Conservation (phyloP, 306 rosid genomes). For the Lablab purpureus region DNA sequence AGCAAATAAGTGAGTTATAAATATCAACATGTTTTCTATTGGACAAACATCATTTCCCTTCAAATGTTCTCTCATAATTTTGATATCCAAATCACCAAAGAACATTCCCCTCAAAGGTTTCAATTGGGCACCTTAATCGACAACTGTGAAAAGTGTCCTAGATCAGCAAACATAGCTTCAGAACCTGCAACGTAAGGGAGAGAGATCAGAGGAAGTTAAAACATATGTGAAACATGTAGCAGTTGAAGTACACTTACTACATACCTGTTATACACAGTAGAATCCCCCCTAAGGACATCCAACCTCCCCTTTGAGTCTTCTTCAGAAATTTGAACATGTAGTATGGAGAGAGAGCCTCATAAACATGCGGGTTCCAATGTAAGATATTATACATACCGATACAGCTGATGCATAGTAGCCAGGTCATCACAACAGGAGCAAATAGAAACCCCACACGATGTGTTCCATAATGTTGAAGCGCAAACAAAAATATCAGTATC, state of each 20-base stretch:
- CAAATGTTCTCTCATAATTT: not conserved
- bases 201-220: slow-evolving; percentile 42
- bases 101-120: slow-evolving; percentile 1
- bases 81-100: not conserved
- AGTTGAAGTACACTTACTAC: slow-evolving; percentile 34
- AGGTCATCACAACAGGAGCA: slow-evolving; percentile 87
- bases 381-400: slow-evolving; percentile 85
- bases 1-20: not conserved
- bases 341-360: slow-evolving; percentile 90
- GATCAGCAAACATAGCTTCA: slow-evolving; percentile 98
- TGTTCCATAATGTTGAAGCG: slow-evolving; percentile 94
- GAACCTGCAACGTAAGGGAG: slow-evolving; percentile 66
- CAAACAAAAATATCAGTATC: slow-evolving; percentile 80
- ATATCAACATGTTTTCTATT: not conserved
- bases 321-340: slow-evolving; percentile 90
- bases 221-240: not conserved
- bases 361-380: slow-evolving; percentile 90
- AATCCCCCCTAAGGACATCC: slow-evolving; percentile 98
- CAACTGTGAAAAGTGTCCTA: slow-evolving; percentile 90
- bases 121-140: slow-evolving; percentile 61
- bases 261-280: slow-evolving; percentile 91
- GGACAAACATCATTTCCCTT: slow-evolving; percentile 5
- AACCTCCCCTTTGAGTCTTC: slow-evolving; percentile 83
- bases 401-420: slow-evolving; percentile 93
- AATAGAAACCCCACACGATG: slow-evolving; percentile 85